phyloP scores from a whole-genome alignment of 139 green algal species.

The Eudorina sp. region DNA sequence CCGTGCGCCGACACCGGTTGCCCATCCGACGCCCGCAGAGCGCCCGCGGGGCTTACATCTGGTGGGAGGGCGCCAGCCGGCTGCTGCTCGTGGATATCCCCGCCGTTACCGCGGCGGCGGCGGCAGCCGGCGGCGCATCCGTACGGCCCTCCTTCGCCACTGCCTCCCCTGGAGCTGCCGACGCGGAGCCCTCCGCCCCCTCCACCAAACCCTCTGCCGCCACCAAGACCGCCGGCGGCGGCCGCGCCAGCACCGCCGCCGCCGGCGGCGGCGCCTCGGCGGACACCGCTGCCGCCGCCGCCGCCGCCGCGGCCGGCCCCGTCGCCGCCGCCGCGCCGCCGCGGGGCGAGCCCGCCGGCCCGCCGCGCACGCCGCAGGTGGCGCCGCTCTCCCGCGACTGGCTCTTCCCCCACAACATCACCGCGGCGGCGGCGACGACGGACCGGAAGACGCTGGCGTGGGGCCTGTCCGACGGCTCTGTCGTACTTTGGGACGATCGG shows the following conservation, averaged over 20 bases:
- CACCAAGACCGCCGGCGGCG: neutral
- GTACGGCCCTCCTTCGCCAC: neutral
- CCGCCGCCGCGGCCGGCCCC: neutral
- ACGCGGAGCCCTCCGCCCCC: neutral
- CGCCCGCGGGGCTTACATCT: slow-evolving; percentile 60
- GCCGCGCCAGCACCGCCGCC: neutral
- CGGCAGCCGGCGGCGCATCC: neutral
- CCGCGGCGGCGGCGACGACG: slow-evolving; percentile 11
- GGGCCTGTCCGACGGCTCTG: slow-evolving; percentile 55
- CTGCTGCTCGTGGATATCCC: slow-evolving; percentile 54
- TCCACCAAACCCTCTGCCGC: neutral
- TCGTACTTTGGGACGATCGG: slow-evolving; percentile 64
- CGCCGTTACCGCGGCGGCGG: neutral
- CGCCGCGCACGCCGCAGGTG: neutral
- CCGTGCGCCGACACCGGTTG: no score
- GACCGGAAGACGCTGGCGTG: slow-evolving; percentile 59
- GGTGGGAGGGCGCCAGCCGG: slow-evolving; percentile 59
- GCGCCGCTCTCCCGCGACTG: slow-evolving; percentile 32
- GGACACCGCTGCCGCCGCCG: neutral
- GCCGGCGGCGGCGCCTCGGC: neutral
- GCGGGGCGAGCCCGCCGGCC: neutral
- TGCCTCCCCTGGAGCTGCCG: neutral
- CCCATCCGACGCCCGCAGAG: no score
- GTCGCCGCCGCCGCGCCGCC: neutral
- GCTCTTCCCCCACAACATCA: slow-evolving; percentile 60